Evolutionary conservation across 768 basidiomycete species (phyloP).

Genomic region (Psilocybe subaeruginosa): DNA sequence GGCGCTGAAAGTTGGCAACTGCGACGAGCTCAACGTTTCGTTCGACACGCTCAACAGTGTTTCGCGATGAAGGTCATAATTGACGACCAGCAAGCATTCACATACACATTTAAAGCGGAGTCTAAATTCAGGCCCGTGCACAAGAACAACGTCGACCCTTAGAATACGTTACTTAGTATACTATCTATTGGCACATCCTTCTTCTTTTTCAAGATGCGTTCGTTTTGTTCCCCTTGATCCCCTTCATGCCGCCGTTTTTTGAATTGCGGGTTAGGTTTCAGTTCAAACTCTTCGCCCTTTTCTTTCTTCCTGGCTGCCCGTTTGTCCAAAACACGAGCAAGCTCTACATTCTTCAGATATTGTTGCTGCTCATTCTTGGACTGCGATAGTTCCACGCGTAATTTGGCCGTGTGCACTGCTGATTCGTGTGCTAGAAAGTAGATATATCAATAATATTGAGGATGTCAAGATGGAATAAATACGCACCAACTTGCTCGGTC

Average conservation of each 20-base stretch:
- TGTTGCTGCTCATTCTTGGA: conserved; percentile 89
- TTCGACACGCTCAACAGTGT: conserved; percentile 48
- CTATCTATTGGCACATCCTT: conserved; percentile 35
- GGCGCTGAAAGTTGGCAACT: conserved; percentile 45
- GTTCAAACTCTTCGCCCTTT: conserved; percentile 54
- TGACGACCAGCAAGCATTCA: conserved; percentile 19
- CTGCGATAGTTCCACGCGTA: conserved; percentile 91
- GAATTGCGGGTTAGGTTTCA: conserved; percentile 36
- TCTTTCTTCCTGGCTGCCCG: conserved; percentile 69
- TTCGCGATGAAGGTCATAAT: conserved; percentile 61
- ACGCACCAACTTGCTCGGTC: conserved; percentile 96
- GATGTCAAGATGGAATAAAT: background rate
- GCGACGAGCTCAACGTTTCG: conserved; percentile 45
- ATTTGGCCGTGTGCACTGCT: conserved; percentile 81
- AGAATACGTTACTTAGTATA: conserved; percentile 59
- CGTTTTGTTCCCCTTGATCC: conserved; percentile 23
- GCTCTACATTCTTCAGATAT: conserved; percentile 93
- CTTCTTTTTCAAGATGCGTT: conserved; percentile 31
- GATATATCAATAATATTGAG: background rate
- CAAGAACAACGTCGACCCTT: background rate
- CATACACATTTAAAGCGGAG: conserved; percentile 45
- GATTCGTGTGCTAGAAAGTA: conserved; percentile 80
- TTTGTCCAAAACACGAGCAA: conserved; percentile 84
- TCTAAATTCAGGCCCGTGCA: conserved; percentile 39
- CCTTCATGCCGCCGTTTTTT: conserved; percentile 27